Evolutionary conservation across 2,329 filamentous ascomycete species (phyloP), one percentile per base, ranked within the genome.

Genomic region (Neofusicoccum kwambonambiense): DNA sequence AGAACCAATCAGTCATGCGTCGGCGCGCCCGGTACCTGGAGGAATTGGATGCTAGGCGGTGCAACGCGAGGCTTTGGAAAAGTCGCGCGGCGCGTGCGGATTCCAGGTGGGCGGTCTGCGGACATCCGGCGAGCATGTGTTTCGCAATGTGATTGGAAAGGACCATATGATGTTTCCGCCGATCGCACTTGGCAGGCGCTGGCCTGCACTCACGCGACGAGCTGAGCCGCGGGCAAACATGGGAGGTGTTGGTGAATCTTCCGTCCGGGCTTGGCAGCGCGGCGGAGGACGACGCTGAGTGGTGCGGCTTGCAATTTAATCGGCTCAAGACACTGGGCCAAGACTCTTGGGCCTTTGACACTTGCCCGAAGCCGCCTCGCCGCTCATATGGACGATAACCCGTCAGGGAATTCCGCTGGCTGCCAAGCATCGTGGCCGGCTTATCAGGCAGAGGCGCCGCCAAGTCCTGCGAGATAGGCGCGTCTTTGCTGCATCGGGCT

Each of bases 371-470:
- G 50, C 8, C 34, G 50, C 50, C 13, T 52, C 31, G 50, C 17
- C 27, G 27, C 27, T 31, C 27, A 31, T 31, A 31, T 31, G 27
- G 19, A 37, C 52, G 54, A 44, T 34, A 17, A 12, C 19, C 13
- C 19, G n/a, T 15, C 17, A 41, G 37, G 52, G 12, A 4, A 31
- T 41, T 44, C 54, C 54, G 54, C 54, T 57, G 39, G 7, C 0
- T 3, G 56, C 56, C 56, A 47, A 58, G 56, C 39, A 58, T 45
- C 56, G 56, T 19, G 56, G 9, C 3, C 13, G 27, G 41, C 54
- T 58, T 58, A 58, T 58, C 54, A 34, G 41, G 27, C 22, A 37
- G 19, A 47, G 54, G n/a, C 56, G 52, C 22, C 15, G 56, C 56
- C 56, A 58, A 58, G 56, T 12, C 17, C 56, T 45, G 31, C 56